A percentile compares a stretch with the other conserved stretches of the same genome.
phyloP scores from a whole-genome alignment of 2,329 filamentous ascomycete species.

The Scedosporium apiospermum region DNA sequence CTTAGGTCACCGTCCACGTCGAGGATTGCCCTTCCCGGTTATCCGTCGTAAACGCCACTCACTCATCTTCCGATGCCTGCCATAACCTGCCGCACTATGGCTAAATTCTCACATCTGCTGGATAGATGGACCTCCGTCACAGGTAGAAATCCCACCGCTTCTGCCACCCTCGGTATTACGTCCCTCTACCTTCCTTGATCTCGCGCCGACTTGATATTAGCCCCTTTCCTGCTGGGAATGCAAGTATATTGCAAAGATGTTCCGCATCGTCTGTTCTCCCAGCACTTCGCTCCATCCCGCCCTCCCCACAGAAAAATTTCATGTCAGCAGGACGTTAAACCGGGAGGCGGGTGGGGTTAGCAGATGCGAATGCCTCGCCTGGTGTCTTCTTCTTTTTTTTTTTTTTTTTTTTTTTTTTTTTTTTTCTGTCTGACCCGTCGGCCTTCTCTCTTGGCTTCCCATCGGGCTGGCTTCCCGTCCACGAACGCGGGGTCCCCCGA shows the following conservation, averaged over 20 bases:
- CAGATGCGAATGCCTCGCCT: neutral
- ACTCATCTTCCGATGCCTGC: neutral
- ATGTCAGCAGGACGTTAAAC: neutral
- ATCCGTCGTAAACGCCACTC: neutral
- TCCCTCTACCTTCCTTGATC: neutral
- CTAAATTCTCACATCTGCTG: neutral
- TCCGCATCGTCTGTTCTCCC: neutral
- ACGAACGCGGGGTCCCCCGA: neutral
- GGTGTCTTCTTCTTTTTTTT: neutral
- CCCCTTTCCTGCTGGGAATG: neutral
- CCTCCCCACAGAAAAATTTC: neutral
- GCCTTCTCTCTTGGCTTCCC: neutral
- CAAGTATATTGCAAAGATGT: no score
- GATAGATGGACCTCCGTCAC: neutral
- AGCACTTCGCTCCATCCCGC: neutral
- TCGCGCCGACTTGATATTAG: neutral
- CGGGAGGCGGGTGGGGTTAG: neutral
- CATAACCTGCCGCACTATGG: conserved; percentile 1
- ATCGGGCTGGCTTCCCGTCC: neutral
- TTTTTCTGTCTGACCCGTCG: neutral
- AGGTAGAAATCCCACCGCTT: neutral
- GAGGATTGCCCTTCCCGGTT: neutral
- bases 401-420: no score
- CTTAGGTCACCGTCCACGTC: neutral
- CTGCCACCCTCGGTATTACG: neutral